Base-by-base conservation (phyloP, 2,329 filamentous ascomycete genomes). In the Neodidymelliopsis sp. region DNA sequence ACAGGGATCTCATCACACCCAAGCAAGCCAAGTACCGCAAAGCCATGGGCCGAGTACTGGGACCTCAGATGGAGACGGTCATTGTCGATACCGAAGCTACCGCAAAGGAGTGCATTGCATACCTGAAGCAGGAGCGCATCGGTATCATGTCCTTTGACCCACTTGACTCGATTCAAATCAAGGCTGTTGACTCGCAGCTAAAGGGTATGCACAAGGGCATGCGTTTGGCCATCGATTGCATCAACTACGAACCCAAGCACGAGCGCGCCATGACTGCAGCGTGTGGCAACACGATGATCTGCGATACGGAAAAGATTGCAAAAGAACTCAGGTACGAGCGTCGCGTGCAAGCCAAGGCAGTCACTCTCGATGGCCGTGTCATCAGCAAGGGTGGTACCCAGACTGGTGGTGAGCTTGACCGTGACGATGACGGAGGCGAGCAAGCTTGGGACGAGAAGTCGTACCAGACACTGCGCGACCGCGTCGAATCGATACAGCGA, bases 11-110 rank as follows among this genome's bases (percentile, higher is more conserved):
- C 30, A 97, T 94, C 77, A 92, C 90, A 59, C 93, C 94, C 1
- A 97, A 97, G 74, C 91, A 97, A 76, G 97, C 96, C 75, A 97
- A 97, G 72, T 99, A 87, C 66, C 90, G 94, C 56, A 90, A 94
- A 60, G 94, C 94, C 34, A 90, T 99, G 56, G 91, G 90, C 63
- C 95, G 91, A 16, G 91, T 96, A 6, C 83, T 99, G 4, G 94
- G 94, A 39, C 86, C 90, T 44, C 90, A 97, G 67, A 96, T 96
- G 70, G 93, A 99, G 71, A 90, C 92, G 0, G 88, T 99, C 31
- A 86, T 99, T 37, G 93, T 97, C 8, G 94, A 99, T 63, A 93
- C 91, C 2, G 91, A 97, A 73, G 96, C 94, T 75, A 94, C 90
- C 1, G 94, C 90, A 20, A 87, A 91, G 50, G 91, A 97, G 62